Evolutionary conservation across 371 early-diverging fungal species (phyloP), one percentile per base, ranked within the genome.

Genomic region (Mucor circinelloides): DNA sequence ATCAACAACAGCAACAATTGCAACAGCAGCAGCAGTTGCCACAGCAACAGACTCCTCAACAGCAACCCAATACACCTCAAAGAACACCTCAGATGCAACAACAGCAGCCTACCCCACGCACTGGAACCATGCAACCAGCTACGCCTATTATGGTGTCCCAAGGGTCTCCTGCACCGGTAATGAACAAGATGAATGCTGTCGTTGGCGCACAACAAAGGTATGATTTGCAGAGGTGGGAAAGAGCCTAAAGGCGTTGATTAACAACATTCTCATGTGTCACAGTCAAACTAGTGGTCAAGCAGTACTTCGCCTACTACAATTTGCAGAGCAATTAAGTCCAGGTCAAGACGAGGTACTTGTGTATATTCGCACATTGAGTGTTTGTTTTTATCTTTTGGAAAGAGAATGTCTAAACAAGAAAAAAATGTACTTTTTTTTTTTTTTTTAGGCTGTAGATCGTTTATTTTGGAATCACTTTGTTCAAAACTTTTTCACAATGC

Each of bases 301-400:
- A 34, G 82, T 81, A 8, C 66, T 81, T 40, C 77, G 79, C 40
- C 38, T 81, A 52, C 62, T 81, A 61, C 79, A 81, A 56, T 78
- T 81, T 70, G 79, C 75, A 54, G 82, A 81, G 48, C 72, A 76
- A 55, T 54, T 81, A 10, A 74, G 68, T 60, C 82, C 82, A 30
- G 76, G 70, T 9, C 68, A 59, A 44, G 68, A 56, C 34, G 70
- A 75, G 68, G 81, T 81, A 32, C 48, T n/a, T 9, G 1, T 34
- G 1, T 34, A 1, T 46, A 21, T 46, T 21, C 21, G 21, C 23
- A 58, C 27, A 38, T 28, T 54, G 56, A 60, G 23, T 13, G 3
- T 60, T 23, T 36, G 13, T 32, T 46, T 46, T 21, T n/a, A n/a
- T n/a, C 34, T 25, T 27, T 46, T n/a, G 31, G 27, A 25, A 48